Evolutionary conservation across 768 basidiomycete species (phyloP).

Genomic region (Sporobolomyces pararoseus): DNA sequence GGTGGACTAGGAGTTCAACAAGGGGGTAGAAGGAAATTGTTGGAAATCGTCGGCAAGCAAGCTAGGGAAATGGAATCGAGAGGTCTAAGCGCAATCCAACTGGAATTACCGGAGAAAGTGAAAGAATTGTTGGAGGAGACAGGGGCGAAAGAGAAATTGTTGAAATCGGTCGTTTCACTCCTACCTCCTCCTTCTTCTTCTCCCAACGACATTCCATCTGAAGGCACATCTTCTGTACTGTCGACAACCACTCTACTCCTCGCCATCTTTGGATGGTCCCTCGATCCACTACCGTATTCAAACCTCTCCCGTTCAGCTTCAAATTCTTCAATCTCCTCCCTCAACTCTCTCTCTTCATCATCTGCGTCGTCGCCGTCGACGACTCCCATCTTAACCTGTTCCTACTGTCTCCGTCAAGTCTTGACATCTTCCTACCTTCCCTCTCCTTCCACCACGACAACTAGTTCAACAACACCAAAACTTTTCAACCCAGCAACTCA

Average conservation of each 20-base stretch:
- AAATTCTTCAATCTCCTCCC: conserved; percentile 21
- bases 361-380: not conserved
- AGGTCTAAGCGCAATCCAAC: not conserved
- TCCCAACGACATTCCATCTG: not conserved
- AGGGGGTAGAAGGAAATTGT: conserved; percentile 19
- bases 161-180: not conserved
- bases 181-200: not conserved
- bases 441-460: not conserved
- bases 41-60: conserved; percentile 10
- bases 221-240: not conserved
- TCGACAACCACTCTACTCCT: conserved; percentile 8
- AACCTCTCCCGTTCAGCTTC: conserved; percentile 1
- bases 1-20: conserved; percentile 16
- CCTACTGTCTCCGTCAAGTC: conserved; percentile 23
- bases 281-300: not conserved
- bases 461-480: not conserved
- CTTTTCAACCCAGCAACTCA: conserved; percentile 14
- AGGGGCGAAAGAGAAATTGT: not conserved
- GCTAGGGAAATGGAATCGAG: conserved; percentile 14
- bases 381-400: conserved; percentile 18
- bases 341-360: not conserved
- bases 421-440: conserved; percentile 24
- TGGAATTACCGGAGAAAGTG: conserved; percentile 6
- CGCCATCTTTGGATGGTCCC: conserved; percentile 29
- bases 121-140: not conserved